These are phyloP conservation scores for Castanea crenata DNA, from an alignment of 306 rosid genomes.

Conservation along the genomic window DNA sequence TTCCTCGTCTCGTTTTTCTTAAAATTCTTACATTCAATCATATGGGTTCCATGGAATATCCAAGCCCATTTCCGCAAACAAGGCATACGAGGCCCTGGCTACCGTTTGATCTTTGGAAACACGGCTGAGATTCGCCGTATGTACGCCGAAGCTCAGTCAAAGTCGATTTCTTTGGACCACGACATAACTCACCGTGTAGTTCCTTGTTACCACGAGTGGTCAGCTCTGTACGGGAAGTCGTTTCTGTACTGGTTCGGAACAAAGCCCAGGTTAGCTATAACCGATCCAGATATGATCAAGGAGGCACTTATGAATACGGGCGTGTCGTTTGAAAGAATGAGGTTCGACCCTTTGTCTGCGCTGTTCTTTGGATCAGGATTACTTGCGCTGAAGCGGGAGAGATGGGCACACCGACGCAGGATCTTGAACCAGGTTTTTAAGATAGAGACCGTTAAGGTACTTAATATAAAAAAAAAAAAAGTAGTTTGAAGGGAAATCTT, in stretches of 20 bases:
- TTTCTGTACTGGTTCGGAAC: conserved; percentile 47
- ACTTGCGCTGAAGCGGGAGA: conserved; percentile 15
- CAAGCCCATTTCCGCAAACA: conserved; percentile 45
- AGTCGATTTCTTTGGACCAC: conserved; percentile 39
- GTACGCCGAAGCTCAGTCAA: conserved; percentile 31
- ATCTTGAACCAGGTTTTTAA: conserved; percentile 47
- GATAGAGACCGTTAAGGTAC: conserved; percentile 43
- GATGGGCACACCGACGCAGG: conserved; percentile 38
- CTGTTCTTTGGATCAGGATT: conserved; percentile 41
- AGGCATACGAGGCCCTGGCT: conserved; percentile 52
- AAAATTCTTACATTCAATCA: conserved; percentile 8
- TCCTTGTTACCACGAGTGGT: conserved; percentile 51
- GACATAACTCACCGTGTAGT: conserved; percentile 26
- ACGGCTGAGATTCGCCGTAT: conserved; percentile 29
- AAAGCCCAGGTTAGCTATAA: conserved; percentile 29
- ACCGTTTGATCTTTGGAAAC: conserved; percentile 48
- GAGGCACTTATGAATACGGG: conserved; percentile 35
- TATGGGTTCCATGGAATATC: conserved; percentile 43
- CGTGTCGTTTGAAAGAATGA: conserved; percentile 15
- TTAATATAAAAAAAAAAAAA: too few species aligned
- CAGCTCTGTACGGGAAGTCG: conserved; percentile 38
- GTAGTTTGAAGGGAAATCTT: too few species aligned
- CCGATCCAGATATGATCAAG: conserved; percentile 51
- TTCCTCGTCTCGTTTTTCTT: neutral
- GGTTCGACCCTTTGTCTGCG: conserved; percentile 15